Conservation (phyloP, 805 yeast genomes). For the Hyphopichia homilentoma region DNA sequence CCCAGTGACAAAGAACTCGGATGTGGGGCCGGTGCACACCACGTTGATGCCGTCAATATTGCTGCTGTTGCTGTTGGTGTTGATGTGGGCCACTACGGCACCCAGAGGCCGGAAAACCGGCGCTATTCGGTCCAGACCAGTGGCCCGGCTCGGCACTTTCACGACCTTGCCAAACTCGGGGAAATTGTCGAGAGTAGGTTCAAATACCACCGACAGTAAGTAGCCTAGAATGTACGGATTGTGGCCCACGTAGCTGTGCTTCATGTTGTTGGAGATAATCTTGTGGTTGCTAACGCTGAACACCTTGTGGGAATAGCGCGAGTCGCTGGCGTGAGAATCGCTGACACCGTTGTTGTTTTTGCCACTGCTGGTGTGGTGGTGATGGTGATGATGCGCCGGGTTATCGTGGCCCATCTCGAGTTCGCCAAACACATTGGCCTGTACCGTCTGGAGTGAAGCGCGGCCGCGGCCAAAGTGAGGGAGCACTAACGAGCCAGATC, state of each 20-base stretch:
- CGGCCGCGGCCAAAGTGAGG: slow-evolving; percentile 26
- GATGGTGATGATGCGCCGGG: slow-evolving; percentile 10
- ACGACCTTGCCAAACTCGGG: slow-evolving; percentile 58
- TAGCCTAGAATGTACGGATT: slow-evolving; percentile 61
- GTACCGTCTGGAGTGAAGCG: slow-evolving; percentile 38
- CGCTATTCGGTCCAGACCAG: no score
- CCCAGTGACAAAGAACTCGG: slow-evolving; percentile 69
- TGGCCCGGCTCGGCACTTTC: slow-evolving; percentile 5
- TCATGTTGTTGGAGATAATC: slow-evolving; percentile 31
- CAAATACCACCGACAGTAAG: slow-evolving; percentile 49
- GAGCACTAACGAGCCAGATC: slow-evolving; percentile 22
- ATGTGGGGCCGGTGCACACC: slow-evolving; percentile 56
- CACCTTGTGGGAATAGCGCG: slow-evolving; percentile 35
- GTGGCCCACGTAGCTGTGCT: slow-evolving; percentile 63
- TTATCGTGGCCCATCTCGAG: slow-evolving; percentile 27
- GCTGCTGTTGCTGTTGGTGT: slow-evolving; percentile 53
- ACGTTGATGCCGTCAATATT: slow-evolving; percentile 44
- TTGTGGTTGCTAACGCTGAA: slow-evolving; percentile 28
- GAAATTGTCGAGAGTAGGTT: slow-evolving; percentile 57
- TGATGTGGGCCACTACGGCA: slow-evolving; percentile 55
- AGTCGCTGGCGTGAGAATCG: slow-evolving; percentile 11
- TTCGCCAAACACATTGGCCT: slow-evolving; percentile 46
- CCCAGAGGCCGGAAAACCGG: slow-evolving; percentile 44
- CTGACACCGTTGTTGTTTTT: no score
- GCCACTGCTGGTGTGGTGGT: slow-evolving; percentile 9